phyloP scores from a whole-genome alignment of 75 land plant genomes.

The Sequoia sempervirens region DNA sequence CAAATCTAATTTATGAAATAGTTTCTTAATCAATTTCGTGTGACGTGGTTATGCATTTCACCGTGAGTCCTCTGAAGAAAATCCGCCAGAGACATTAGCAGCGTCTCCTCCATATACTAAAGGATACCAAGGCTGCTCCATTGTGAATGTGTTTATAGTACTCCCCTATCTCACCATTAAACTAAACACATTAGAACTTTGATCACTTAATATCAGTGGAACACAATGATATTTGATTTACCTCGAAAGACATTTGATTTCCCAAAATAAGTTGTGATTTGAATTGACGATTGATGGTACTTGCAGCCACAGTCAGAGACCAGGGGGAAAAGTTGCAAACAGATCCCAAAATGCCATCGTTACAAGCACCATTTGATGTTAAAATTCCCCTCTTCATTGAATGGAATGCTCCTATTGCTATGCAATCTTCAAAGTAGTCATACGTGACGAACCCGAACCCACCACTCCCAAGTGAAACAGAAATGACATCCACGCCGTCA shows the following conservation, averaged over 20 bases:
- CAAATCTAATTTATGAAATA: not conserved
- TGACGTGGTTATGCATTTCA: not conserved
- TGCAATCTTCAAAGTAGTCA: slow-evolving; percentile 18
- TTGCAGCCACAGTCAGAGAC: slow-evolving; percentile 35
- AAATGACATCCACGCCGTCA: slow-evolving; percentile 69
- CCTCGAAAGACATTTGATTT: slow-evolving; percentile 21
- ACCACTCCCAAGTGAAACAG: slow-evolving; percentile 47
- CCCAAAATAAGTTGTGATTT: slow-evolving; percentile 20
- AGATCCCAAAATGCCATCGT: slow-evolving; percentile 7
- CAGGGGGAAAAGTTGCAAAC: slow-evolving; percentile 31
- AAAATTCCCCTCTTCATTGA: slow-evolving; percentile 21
- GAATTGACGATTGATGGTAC: slow-evolving; percentile 28
- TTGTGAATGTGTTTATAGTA: slow-evolving; percentile 9
- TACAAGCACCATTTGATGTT: slow-evolving; percentile 25
- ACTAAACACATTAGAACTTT: not conserved
- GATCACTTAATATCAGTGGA: not conserved
- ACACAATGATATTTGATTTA: not conserved
- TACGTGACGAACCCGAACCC: not conserved
- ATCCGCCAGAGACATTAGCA: not conserved
- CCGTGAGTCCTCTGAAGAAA: slow-evolving; percentile 1
- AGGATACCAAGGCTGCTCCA: slow-evolving; percentile 10
- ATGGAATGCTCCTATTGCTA: slow-evolving; percentile 53
- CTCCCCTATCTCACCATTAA: slow-evolving; percentile 2
- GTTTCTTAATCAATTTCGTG: not conserved
- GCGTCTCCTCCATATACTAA: slow-evolving; percentile 7